phyloP scores from a whole-genome alignment of 768 basidiomycete genomes.

The Amanita jacksonii region DNA sequence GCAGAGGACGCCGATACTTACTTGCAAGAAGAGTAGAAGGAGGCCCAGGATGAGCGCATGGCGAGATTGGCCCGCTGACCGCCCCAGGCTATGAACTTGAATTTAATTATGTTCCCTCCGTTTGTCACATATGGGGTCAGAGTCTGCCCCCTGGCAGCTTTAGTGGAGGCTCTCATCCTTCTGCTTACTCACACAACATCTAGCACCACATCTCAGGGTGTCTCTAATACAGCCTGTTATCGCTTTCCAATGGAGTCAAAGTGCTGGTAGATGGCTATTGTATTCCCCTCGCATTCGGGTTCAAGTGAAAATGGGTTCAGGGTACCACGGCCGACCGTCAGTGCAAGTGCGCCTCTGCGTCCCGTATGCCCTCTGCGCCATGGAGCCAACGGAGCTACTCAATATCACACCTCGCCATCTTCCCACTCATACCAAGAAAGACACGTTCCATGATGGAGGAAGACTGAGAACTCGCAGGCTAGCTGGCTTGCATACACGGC shows the following conservation, averaged over 20 bases:
- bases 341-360: conserved; percentile 13
- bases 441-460: conserved; percentile 70
- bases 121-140: no score
- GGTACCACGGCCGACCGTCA: conserved; percentile 20
- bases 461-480: conserved; percentile 65
- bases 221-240: conserved; percentile 64
- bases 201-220: conserved; percentile 49
- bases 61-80: conserved; percentile 4
- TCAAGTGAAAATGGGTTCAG: conserved; percentile 42
- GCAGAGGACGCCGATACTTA: no score
- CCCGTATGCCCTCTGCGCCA: conserved; percentile 20
- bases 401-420: conserved; percentile 16
- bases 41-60: background rate
- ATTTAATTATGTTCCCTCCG: no score
- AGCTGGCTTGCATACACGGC: conserved; percentile 30
- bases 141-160: no score
- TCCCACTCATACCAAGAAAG: conserved; percentile 25
- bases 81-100: no score
- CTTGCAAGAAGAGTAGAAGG: background rate
- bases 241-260: conserved; percentile 70
- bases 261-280: conserved; percentile 59
- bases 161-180: conserved; percentile 28
- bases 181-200: conserved; percentile 55
- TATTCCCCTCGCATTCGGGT: conserved; percentile 42
- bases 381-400: conserved; percentile 6